A percentile compares a stretch with the other conserved stretches of the same genome.
Conservation (phyloP, 768 basidiomycete species). For the Suillus alpinus region DNA sequence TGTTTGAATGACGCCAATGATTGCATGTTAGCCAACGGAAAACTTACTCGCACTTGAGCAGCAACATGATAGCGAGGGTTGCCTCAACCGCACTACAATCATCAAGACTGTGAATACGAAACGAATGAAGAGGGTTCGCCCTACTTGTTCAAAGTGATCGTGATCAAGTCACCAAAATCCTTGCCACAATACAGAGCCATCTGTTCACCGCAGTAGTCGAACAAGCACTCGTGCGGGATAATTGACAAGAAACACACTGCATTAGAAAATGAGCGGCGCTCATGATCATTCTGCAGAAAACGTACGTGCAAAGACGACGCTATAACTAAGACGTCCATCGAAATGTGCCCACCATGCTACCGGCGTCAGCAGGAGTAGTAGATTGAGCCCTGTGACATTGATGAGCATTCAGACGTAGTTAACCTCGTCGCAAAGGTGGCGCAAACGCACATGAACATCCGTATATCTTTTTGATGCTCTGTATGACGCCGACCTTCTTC, state of each 20-base stretch:
- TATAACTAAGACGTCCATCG: constrained; percentile 16
- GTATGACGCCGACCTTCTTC: constrained; percentile 38
- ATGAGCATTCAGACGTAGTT: neutral
- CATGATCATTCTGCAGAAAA: neutral
- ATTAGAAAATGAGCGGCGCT: neutral
- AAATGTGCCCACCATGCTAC: constrained; percentile 63
- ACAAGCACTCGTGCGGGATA: constrained; percentile 61
- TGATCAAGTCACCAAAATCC: constrained; percentile 64
- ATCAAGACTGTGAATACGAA: neutral
- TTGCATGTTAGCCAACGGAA: neutral
- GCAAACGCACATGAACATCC: constrained; percentile 52
- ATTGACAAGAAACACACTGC: constrained; percentile 65
- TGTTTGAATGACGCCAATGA: neutral
- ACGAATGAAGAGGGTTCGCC: constrained; percentile 14
- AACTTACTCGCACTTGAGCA: constrained; percentile 69
- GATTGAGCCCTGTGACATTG: constrained; percentile 49
- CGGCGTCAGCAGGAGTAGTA: constrained; percentile 56
- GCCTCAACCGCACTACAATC: constrained; percentile 61
- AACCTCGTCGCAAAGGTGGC: neutral
- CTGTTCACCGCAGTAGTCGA: constrained; percentile 64
- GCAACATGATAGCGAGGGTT: constrained; percentile 64
- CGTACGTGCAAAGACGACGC: constrained; percentile 47
- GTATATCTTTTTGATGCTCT: constrained; percentile 44
- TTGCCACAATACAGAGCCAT: constrained; percentile 48
- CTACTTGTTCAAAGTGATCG: constrained; percentile 66